phyloP scores from a whole-genome alignment of 192 early-diverging fungal genomes.

The Coemansia sp. region DNA sequence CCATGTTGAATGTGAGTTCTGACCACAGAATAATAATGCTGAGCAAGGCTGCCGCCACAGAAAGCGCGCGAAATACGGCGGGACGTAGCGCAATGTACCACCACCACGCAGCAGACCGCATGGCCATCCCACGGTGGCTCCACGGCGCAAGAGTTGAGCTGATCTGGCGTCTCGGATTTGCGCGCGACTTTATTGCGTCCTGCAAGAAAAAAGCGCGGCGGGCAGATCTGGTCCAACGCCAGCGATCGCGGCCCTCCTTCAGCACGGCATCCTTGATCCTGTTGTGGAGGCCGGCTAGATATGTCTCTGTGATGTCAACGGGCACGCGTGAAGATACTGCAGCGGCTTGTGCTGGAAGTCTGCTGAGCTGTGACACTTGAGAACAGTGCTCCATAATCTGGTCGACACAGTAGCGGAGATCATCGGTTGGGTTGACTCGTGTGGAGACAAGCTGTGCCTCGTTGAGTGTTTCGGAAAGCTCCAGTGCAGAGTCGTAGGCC shows the following conservation, averaged over 20 bases:
- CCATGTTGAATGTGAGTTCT: constrained; percentile 84
- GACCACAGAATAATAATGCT: constrained; percentile 87
- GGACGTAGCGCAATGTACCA: constrained; percentile 83
- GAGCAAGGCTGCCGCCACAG: constrained; percentile 61
- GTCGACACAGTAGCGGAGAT: constrained; percentile 64
- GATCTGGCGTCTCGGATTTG: constrained; percentile 63
- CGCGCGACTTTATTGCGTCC: constrained; percentile 74
- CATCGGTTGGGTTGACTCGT: constrained; percentile 44
- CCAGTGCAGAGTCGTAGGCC: constrained; percentile 78
- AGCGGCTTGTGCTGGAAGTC: constrained; percentile 1
- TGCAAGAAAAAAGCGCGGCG: constrained; percentile 78
- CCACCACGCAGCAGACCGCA: constrained; percentile 69
- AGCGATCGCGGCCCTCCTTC: constrained; percentile 71
- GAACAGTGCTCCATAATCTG: constrained; percentile 63
- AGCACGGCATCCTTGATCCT: constrained; percentile 69
- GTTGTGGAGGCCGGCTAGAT: constrained; percentile 69
- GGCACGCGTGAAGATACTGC: constrained; percentile 44
- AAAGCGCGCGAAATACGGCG: constrained; percentile 57
- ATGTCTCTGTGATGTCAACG: constrained; percentile 59
- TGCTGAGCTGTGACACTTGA: neutral
- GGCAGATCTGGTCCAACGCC: constrained; percentile 76
- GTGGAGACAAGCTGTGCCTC: constrained; percentile 36
- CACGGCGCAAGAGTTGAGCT: constrained; percentile 59
- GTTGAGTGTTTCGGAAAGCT: constrained; percentile 64
- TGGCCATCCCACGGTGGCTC: constrained; percentile 43